These are phyloP conservation scores for Yueomyces sp. DNA, from an alignment of 805 yeast species.

Conservation along the genomic window DNA sequence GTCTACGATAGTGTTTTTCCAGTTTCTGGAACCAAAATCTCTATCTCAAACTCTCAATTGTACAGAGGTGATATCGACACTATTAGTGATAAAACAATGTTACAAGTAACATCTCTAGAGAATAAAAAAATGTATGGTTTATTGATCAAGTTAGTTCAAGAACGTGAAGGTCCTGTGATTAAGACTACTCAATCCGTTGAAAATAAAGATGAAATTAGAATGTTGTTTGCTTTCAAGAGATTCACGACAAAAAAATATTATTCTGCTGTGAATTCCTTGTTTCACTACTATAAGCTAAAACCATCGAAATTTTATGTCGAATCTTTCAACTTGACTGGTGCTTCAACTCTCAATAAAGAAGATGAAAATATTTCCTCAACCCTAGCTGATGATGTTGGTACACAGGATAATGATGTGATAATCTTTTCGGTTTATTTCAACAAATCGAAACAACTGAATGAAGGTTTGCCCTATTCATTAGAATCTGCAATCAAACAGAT, in stretches of 20 bases:
- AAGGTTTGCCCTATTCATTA: constrained; percentile 17
- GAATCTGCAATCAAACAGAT: constrained; percentile 80
- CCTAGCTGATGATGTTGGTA: constrained; percentile 15
- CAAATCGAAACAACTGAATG: constrained; percentile 37
- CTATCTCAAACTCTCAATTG: constrained; percentile 13
- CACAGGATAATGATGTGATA: constrained; percentile 60
- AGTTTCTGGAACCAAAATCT: background rate
- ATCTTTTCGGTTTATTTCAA: constrained; percentile 76
- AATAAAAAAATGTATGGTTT: constrained; percentile 68
- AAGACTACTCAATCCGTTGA: constrained; percentile 65
- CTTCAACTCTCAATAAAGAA: background rate
- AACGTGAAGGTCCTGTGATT: constrained; percentile 84
- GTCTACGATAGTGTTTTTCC: constrained; percentile 61
- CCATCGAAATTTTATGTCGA: constrained; percentile 88
- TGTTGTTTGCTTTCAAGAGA: constrained; percentile 79
- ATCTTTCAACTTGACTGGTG: constrained; percentile 38
- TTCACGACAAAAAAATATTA: constrained; percentile 76
- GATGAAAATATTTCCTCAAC: background rate
- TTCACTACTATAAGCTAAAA: constrained; percentile 74
- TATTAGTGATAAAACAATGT: constrained; percentile 70
- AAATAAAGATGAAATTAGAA: constrained; percentile 70
- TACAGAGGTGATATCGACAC: constrained; percentile 35
- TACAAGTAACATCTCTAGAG: constrained; percentile 62
- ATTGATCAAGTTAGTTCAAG: constrained; percentile 52
- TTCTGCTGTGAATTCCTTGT: constrained; percentile 74